These are phyloP conservation scores for Plectosphaerella cucumerina DNA, from an alignment of 2,329 filamentous ascomycete genomes.

Conservation along the genomic window DNA sequence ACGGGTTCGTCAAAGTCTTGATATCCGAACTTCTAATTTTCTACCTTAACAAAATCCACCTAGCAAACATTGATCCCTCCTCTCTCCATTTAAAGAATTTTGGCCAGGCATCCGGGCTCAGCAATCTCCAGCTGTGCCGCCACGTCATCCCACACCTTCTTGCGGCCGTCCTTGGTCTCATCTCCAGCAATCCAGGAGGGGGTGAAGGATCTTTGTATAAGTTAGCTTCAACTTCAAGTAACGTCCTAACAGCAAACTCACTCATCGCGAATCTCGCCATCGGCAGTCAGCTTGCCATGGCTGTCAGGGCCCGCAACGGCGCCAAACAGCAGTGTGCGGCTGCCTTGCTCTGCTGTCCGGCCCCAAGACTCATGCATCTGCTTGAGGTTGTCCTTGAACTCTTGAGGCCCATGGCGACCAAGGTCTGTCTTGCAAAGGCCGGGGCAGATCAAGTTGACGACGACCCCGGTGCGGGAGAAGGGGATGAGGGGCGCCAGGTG, in stretches of 20 bases:
- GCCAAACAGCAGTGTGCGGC: conserved; percentile 21
- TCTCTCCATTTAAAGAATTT: not conserved
- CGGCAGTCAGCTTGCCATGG: conserved; percentile 19
- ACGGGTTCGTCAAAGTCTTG: no score
- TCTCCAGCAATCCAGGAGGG: conserved; percentile 18
- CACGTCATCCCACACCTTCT: conserved; percentile 21
- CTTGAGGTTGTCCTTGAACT: not conserved
- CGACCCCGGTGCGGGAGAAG: conserved; percentile 19
- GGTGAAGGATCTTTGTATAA: not conserved
- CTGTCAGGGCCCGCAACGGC: conserved; percentile 18
- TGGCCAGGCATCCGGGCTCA: conserved; percentile 20
- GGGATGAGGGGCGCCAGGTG: conserved; percentile 21
- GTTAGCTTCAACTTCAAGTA: not conserved
- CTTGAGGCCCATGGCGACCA: not conserved
- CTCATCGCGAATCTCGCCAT: conserved; percentile 19
- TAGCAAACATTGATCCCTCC: no score
- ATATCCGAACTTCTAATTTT: no score
- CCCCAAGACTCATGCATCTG: conserved; percentile 6
- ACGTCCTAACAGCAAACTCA: conserved; percentile 5
- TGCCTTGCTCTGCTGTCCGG: conserved; percentile 20
- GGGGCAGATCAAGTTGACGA: conserved; percentile 24
- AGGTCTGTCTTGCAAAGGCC: conserved; percentile 23
- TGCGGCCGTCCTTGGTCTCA: conserved; percentile 13
- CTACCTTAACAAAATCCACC: no score
- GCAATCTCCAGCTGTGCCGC: conserved; percentile 20